Percentiles rank a stretch among this genome's conserved stretches.
phyloP scores from a whole-genome alignment of 805 yeast species.

The Pichia kluyveri region DNA sequence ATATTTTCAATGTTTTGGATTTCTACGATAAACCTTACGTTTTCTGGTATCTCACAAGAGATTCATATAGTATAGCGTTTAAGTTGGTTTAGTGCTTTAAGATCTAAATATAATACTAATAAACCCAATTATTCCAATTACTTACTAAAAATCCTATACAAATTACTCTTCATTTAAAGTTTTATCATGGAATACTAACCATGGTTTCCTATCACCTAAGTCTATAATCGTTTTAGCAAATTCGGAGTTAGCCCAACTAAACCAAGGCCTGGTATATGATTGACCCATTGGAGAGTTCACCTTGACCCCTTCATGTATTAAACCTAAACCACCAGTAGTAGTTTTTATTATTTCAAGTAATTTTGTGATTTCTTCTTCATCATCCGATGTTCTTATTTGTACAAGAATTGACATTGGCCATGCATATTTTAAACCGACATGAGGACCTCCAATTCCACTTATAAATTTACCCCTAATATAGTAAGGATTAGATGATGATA shows the following conservation, averaged over 20 bases:
- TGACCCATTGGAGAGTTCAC: constrained; percentile 44
- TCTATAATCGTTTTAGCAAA: constrained; percentile 82
- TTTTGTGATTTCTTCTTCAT: constrained; percentile 56
- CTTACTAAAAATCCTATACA: too few relatives aligned
- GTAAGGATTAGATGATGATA: constrained; percentile 75
- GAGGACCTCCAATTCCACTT: constrained; percentile 87
- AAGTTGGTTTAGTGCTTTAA: too few relatives aligned
- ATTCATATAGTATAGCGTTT: too few relatives aligned
- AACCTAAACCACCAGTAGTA: constrained; percentile 66
- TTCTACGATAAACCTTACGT: too few relatives aligned
- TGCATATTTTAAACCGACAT: constrained; percentile 68
- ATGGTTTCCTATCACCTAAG: constrained; percentile 64
- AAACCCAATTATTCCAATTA: too few relatives aligned
- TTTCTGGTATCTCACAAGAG: too few relatives aligned
- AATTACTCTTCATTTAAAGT: too few relatives aligned
- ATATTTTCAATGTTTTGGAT: too few relatives aligned
- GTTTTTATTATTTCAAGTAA: constrained; percentile 42
- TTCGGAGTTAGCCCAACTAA: constrained; percentile 90
- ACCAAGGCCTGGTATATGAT: constrained; percentile 76
- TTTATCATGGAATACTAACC: constrained; percentile 26
- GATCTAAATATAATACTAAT: too few relatives aligned
- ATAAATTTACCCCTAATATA: constrained; percentile 53
- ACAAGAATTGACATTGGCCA: constrained; percentile 89
- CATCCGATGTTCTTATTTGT: constrained; percentile 63
- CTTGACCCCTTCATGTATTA: constrained; percentile 75